A percentile compares a stretch with the other conserved stretches of the same genome.
These are phyloP conservation scores for Starmerella sirachaensis DNA, from an alignment of 805 yeast genomes.

Conservation along the genomic window DNA sequence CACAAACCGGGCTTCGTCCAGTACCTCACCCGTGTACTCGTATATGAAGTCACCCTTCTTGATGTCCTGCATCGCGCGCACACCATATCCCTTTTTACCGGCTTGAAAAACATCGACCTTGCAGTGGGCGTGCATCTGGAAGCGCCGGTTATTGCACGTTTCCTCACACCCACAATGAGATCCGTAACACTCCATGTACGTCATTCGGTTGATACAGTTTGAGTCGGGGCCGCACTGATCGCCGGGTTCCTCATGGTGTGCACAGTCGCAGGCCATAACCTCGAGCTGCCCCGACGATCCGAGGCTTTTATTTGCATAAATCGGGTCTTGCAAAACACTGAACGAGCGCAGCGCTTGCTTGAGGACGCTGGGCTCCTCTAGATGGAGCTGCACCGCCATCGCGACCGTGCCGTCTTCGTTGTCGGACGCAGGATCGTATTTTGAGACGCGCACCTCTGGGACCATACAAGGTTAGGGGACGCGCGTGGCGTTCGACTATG, in stretches of 20 bases:
- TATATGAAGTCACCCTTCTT: slow-evolving; percentile 60
- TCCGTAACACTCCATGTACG: slow-evolving; percentile 81
- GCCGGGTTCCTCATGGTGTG: slow-evolving; percentile 31
- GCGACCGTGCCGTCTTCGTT: not conserved
- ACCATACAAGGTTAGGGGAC: too few relatives aligned
- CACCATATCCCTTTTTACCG: slow-evolving; percentile 78
- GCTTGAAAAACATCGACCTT: slow-evolving; percentile 72
- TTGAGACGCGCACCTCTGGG: too few relatives aligned
- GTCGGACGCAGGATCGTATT: too few relatives aligned
- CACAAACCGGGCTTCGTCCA: slow-evolving; percentile 66
- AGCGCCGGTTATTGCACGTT: slow-evolving; percentile 72
- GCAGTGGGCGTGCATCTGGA: slow-evolving; percentile 67
- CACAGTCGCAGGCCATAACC: slow-evolving; percentile 84
- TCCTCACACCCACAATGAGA: slow-evolving; percentile 46
- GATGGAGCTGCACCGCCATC: slow-evolving; percentile 16
- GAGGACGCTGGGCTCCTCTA: slow-evolving; percentile 19
- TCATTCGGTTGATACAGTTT: slow-evolving; percentile 83
- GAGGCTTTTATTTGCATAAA: slow-evolving; percentile 47
- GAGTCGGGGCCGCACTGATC: slow-evolving; percentile 76
- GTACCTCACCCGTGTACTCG: slow-evolving; percentile 91
- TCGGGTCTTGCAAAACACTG: slow-evolving; percentile 43
- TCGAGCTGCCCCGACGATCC: slow-evolving; percentile 71
- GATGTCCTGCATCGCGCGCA: slow-evolving; percentile 53
- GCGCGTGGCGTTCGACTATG: too few relatives aligned
- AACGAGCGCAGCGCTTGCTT: slow-evolving; percentile 57